phyloP scores from a whole-genome alignment of 208 protist species.

The Leishmania gerbilli region DNA sequence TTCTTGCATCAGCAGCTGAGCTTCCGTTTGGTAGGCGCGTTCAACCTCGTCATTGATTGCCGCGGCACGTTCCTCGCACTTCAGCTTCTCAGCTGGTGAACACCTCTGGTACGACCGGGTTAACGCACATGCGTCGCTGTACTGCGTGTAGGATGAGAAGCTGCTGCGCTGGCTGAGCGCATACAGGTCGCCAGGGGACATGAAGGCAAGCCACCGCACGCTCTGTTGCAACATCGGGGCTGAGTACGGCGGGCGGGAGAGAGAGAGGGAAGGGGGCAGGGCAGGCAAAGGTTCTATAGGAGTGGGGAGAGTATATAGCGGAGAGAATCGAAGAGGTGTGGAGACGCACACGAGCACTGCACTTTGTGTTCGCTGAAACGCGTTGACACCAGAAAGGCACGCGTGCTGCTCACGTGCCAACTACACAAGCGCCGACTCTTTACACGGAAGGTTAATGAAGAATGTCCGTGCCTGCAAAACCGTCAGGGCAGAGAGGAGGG shows the following conservation, averaged over 20 bases:
- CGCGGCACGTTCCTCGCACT: slow-evolving; percentile 32
- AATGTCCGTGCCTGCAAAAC: background rate
- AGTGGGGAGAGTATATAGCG: background rate
- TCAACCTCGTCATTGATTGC: slow-evolving; percentile 28
- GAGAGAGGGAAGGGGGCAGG: background rate
- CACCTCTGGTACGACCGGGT: slow-evolving; percentile 29
- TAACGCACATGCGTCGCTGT: slow-evolving; percentile 16
- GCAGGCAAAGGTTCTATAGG: too few relatives aligned
- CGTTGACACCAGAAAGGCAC: background rate
- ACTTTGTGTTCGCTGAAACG: background rate
- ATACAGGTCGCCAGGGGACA: slow-evolving; percentile 45
- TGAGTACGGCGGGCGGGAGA: background rate
- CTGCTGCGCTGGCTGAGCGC: slow-evolving; percentile 37
- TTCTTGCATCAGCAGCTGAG: slow-evolving; percentile 1
- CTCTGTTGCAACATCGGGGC: background rate
- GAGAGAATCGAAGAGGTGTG: background rate
- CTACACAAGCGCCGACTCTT: background rate
- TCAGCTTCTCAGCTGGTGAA: slow-evolving; percentile 22
- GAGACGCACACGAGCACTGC: background rate
- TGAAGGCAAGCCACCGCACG: background rate
- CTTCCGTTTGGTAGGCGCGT: slow-evolving; percentile 11
- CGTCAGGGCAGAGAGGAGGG: background rate
- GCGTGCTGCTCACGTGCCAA: background rate
- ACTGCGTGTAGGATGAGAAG: slow-evolving; percentile 30
- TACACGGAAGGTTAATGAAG: background rate